Evolutionary conservation across 495 filamentous ascomycete genomes (phyloP).

Genomic region (Xylaria nigripes): DNA sequence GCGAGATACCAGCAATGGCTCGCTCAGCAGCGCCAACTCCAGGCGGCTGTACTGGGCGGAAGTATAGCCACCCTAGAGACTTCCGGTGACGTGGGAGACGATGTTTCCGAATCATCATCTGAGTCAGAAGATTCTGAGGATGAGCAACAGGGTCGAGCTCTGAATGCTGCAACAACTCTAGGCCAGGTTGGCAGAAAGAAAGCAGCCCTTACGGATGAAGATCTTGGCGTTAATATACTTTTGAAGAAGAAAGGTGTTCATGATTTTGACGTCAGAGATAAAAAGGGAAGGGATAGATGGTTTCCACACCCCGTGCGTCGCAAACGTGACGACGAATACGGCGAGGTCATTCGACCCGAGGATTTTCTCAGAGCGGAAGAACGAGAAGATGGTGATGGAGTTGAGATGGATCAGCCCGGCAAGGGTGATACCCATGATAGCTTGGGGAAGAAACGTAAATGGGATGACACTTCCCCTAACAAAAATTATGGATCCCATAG

Average conservation of each 20-base stretch:
- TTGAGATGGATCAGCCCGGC: conserved; percentile 40
- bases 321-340: conserved; percentile 80
- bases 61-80: conserved; percentile 57
- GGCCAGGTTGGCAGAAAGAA: conserved; percentile 75
- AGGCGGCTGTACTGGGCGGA: conserved; percentile 62
- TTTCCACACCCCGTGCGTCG: conserved; percentile 79
- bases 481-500: conserved; percentile 27
- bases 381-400: conserved; percentile 68
- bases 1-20: conserved; percentile 82
- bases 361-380: conserved; percentile 94
- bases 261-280: conserved; percentile 88
- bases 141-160: conserved; percentile 82
- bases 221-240: conserved; percentile 83
- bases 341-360: conserved; percentile 85
- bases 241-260: conserved; percentile 79
- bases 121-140: conserved; percentile 83
- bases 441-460: conserved; percentile 88
- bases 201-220: conserved; percentile 70
- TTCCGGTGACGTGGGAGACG: conserved; percentile 72
- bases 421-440: conserved; percentile 46
- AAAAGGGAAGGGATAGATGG: conserved; percentile 87
- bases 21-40: conserved; percentile 69
- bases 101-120: conserved; percentile 67
- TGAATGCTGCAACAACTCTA: conserved; percentile 78
- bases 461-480: conserved; percentile 59